Conservation (phyloP, 768 basidiomycete genomes). For the Ephemerocybe angulata region DNA sequence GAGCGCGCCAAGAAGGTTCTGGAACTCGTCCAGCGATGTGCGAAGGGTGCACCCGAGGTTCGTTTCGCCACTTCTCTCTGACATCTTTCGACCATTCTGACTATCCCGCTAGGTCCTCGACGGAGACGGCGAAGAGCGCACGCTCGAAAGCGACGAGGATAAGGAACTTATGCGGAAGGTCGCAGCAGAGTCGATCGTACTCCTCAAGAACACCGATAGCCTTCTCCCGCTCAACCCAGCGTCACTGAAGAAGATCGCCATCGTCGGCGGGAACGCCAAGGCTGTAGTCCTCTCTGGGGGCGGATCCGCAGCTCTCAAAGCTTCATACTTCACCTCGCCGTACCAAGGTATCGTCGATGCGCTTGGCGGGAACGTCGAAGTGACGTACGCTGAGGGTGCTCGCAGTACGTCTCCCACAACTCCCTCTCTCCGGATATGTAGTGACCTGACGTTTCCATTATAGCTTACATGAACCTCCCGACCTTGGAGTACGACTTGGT, state of each 20-base stretch:
- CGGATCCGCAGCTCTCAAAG: slow-evolving; percentile 68
- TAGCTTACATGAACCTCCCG: slow-evolving; percentile 66
- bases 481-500: slow-evolving; percentile 65
- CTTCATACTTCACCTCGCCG: slow-evolving; percentile 73
- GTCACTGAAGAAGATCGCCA: slow-evolving; percentile 62
- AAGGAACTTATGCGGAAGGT: slow-evolving; percentile 59
- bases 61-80: slow-evolving; percentile 6
- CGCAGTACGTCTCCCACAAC: slow-evolving; percentile 44
- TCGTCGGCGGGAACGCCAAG: slow-evolving; percentile 73
- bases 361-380: slow-evolving; percentile 44
- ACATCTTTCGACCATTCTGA: no score
- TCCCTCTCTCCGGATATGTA: neutral
- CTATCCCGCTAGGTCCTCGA: slow-evolving; percentile 49
- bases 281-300: slow-evolving; percentile 61
- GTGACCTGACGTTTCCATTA: no score
- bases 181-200: slow-evolving; percentile 69
- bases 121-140: slow-evolving; percentile 65
- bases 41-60: slow-evolving; percentile 63
- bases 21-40: slow-evolving; percentile 66
- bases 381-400: slow-evolving; percentile 68
- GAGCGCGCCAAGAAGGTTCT: slow-evolving; percentile 64
- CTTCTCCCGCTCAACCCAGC: slow-evolving; percentile 50
- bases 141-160: slow-evolving; percentile 58
- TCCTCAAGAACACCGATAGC: slow-evolving; percentile 64
- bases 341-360: slow-evolving; percentile 71